Evolutionary conservation across 139 green algal genomes (phyloP), one percentile per base, ranked within the genome.

Genomic region (Chlamydomonas asymmetrica): DNA sequence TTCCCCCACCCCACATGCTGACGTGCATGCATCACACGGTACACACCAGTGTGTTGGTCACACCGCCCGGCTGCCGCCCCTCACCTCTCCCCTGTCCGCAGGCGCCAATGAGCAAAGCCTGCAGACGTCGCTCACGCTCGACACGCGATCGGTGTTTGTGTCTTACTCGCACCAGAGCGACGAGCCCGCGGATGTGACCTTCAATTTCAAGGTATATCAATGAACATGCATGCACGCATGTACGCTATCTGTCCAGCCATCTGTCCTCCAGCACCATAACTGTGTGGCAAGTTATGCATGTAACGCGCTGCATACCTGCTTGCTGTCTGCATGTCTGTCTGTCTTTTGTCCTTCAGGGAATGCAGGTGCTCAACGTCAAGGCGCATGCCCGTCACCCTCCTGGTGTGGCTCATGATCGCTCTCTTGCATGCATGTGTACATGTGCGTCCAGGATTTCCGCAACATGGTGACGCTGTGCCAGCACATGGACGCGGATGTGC

Each of bases 381-480:
- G n/a, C n/a, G n/a, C n/a, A n/a, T n/a, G n/a, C n/a, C n/a, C n/a
- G n/a, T n/a, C n/a, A n/a, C n/a, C n/a, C n/a, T n/a, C n/a, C n/a
- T n/a, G n/a, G n/a, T n/a, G n/a, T n/a, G n/a, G n/a, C n/a, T n/a
- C n/a, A n/a, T n/a, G n/a, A n/a, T n/a, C n/a, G n/a, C n/a, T n/a
- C n/a, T n/a, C n/a, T n/a, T n/a, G n/a, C n/a, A n/a, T n/a, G n/a
- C n/a, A n/a, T n/a, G n/a, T n/a, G n/a, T n/a, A n/a, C n/a, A n/a
- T n/a, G n/a, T n/a, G n/a, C 75, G 48, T 93, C 2, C 88, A 85
- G 48, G 88, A 93, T 63, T 92, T 93, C 73, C 83, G 75, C n/a
- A 57, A 71, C 29, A 85, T 95, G 79, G 66, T 93, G 59, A 40
- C 37, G 5, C 77, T 94, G 65, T 93, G 87, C 54, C 80, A 89